Base-by-base conservation (phyloP, 345 rosid genomes). In the Gossypium arboreum region DNA sequence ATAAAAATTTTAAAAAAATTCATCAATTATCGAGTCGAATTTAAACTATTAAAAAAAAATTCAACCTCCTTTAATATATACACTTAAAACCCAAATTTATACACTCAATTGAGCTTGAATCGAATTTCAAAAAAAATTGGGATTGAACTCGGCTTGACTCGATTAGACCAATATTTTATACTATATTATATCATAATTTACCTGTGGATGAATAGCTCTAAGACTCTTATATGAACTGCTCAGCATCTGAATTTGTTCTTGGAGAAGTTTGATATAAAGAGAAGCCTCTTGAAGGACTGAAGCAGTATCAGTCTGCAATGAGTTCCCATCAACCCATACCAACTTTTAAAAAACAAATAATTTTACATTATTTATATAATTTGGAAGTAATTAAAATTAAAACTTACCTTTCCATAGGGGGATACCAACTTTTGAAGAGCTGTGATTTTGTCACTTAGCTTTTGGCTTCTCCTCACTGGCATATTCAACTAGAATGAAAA, bases 251-350 rank as follows among this genome's bases (percentile, higher is more conserved):
- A 90, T 86, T 66, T 90, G 91, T 25, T 85, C 84, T 44, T 88
- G 92, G 27, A 88, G 87, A 47, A 86, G 84, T 79, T 83, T 86
- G 81, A 90, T 90, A 52, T 79, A 84, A 51, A 85, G 81, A 73
- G 83, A 77, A 65, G 94, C 89, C 80, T 88, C 92, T 84, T 86
- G 84, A 73, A 90, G 94, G 54, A 90, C 94, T 56, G 94, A 88
- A 50, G 92, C 92, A 48, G 92, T 88, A 66, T 90, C 92, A 41
- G 92, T 86, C 94, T 90, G 85, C 84, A 83, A 75, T 24, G 27
- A 63, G 6, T 64, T 64, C n/a, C 39, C 39, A 34, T 34, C 39
- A 34, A 34, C 39, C 39, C 39, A 29, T 29, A 29, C 34, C 34
- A 29, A 29, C 34, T 29, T 29, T 52, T 10, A 65, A 52, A 20